Evolutionary conservation across 106 monocot genomes (phyloP), one percentile per base, ranked within the genome.

Genomic region (Alisma plantagoaquatica): DNA sequence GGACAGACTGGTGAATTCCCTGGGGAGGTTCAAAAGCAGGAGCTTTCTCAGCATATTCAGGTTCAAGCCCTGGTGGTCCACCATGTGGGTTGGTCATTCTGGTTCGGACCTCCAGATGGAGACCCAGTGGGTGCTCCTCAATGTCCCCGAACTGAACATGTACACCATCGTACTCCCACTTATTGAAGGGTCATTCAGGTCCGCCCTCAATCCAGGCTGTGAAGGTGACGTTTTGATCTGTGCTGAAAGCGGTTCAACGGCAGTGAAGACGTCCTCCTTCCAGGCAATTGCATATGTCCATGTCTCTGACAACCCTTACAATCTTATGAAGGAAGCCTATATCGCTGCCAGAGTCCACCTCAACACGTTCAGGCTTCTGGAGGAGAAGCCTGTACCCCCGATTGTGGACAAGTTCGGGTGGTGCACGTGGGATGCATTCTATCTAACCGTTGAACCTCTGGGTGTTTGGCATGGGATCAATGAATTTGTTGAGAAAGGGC

Each of bases 21-120:
- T 73, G 10, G 73, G 73, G 10, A 38, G 21, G 35, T 64, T 81
- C 63, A 0, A 1, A 19, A 10, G 10, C 23, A 44, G 67, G 16
- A 31, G n/a, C 2, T 81, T 75, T 50, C 62, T 72, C 4, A 81
- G 80, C 44, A 38, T 71, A 14, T 81, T 81, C 59, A 53, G 80
- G 75, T 81, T 81, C 71, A 81, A 81, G 33, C 54, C 72, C 12
- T 75, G 68, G 71, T 75, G 75, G 80, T 60, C 68, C 6, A 81
- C 80, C 3, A 75, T 75, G 75, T 75, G 75, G 75, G 51, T 53
- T 0, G 78, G 78, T 0, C 49, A 4, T 33, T 43, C 32, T 15
- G 78, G 78, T 15, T 55, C 54, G 0, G 76, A 76, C 44, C 14
- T 76, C 2, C 76, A 76, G 23, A 70, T 61, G 73, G 78, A 79